Conservation (phyloP, 179 eudicot species). For the Spergularia azorica region DNA sequence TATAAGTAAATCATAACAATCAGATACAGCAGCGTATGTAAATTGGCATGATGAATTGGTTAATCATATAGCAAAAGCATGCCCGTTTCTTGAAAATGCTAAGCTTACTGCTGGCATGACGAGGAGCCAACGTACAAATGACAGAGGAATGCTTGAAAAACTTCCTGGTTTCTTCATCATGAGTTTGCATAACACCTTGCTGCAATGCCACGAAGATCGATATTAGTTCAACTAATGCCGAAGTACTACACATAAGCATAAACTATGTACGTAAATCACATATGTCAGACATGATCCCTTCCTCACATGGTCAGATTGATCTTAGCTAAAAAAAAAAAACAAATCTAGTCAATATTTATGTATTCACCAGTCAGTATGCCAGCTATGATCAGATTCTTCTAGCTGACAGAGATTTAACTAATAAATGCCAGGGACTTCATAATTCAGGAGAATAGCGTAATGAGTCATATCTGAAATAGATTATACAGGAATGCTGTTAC, state of each 20-base stretch:
- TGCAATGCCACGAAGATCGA: slow-evolving; percentile 31
- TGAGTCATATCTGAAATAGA: background rate
- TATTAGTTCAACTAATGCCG: background rate
- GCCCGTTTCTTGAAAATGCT: slow-evolving; percentile 96
- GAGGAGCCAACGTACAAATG: slow-evolving; percentile 80
- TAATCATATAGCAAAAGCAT: slow-evolving; percentile 41
- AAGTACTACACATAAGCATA: background rate
- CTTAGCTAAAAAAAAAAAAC: slow-evolving; percentile 1
- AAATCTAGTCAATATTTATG: slow-evolving; percentile 4
- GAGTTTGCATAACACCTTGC: slow-evolving; percentile 90
- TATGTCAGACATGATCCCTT: background rate
- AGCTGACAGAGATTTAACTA: background rate
- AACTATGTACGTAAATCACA: background rate
- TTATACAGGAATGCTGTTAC: too few species aligned
- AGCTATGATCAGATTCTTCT: background rate
- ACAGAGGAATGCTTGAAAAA: slow-evolving; percentile 92
- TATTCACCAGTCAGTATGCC: background rate
- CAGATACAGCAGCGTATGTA: background rate
- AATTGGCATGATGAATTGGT: background rate
- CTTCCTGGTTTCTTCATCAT: slow-evolving; percentile 93
- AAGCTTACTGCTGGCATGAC: slow-evolving; percentile 95
- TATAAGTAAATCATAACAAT: background rate
- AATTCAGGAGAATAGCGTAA: background rate
- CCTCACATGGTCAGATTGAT: slow-evolving; percentile 1
- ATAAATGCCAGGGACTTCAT: background rate